These are phyloP conservation scores for Gastrodia elata DNA, from an alignment of 106 monocot genomes.

Conservation along the genomic window DNA sequence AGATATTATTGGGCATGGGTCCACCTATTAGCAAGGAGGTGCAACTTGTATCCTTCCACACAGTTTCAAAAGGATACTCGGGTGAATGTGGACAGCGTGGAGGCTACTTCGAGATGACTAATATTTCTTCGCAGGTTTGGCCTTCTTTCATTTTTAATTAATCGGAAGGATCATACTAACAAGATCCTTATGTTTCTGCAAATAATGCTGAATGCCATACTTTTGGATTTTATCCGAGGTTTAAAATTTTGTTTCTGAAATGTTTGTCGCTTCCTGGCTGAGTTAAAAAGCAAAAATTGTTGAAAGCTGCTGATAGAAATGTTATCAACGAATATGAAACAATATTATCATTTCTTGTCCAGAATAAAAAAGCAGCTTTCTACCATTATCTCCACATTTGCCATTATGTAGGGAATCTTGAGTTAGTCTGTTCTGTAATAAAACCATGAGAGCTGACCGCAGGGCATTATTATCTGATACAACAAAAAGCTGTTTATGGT, in stretches of 20 bases:
- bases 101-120: conserved; percentile 98
- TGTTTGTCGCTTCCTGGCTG: not conserved
- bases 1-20: conserved; percentile 92
- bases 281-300: not conserved
- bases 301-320: no score
- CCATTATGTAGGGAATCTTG: no score
- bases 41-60: conserved; percentile 96
- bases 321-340: no score
- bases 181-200: not conserved
- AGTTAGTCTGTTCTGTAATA: no score
- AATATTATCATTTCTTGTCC: no score
- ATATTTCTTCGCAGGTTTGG: conserved; percentile 71
- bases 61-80: conserved; percentile 98
- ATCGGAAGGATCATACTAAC: not conserved
- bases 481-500: no score
- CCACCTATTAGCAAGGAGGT: conserved; percentile 76
- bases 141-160: not conserved
- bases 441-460: no score
- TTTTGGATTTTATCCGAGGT: not conserved
- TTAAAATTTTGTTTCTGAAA: not conserved
- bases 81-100: conserved; percentile 99
- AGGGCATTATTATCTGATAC: no score
- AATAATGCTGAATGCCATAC: not conserved
- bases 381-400: no score
- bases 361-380: no score